These are phyloP conservation scores for Meripilus lineatus DNA, from an alignment of 1,284 basidiomycete genomes.

Conservation along the genomic window DNA sequence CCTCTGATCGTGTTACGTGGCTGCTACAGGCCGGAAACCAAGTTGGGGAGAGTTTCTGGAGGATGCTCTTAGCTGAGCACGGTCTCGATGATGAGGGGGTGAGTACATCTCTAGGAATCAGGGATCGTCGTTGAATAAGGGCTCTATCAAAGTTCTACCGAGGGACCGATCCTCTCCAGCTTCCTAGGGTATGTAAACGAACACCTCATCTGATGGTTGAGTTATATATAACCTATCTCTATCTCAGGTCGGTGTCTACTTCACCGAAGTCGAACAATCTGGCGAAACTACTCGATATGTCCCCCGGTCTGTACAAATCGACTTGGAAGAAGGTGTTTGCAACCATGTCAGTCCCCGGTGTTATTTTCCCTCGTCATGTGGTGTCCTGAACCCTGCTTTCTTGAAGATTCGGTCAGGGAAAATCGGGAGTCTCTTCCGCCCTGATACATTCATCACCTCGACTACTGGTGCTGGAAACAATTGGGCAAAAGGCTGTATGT, in stretches of 20 bases:
- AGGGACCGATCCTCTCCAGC: constrained; percentile 43
- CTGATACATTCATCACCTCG: constrained; percentile 81
- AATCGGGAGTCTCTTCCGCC: constrained; percentile 76
- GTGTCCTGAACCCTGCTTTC: background rate
- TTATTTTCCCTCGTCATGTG: background rate
- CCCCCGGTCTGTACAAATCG: constrained; percentile 90
- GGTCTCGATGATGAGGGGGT: constrained; percentile 71
- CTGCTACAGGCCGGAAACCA: constrained; percentile 61
- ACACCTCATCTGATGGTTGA: background rate
- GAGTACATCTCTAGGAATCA: constrained; percentile 18
- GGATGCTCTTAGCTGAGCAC: constrained; percentile 76
- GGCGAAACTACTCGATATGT: constrained; percentile 66
- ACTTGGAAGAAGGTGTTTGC: constrained; percentile 89
- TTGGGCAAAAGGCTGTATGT: constrained; percentile 87
- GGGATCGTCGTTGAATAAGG: background rate
- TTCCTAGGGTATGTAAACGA: constrained; percentile 35
- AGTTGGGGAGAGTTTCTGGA: constrained; percentile 77
- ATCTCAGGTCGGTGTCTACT: constrained; percentile 68
- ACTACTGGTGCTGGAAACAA: constrained; percentile 87
- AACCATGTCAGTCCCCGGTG: constrained; percentile 51
- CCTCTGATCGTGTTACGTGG: background rate
- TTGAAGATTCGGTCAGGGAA: constrained; percentile 60
- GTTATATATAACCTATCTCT: constrained; percentile 1
- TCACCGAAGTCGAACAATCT: constrained; percentile 51
- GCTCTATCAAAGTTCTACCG: constrained; percentile 35